phyloP scores from a whole-genome alignment of 2,329 filamentous ascomycete species.

The Zymoseptoria crescenta region DNA sequence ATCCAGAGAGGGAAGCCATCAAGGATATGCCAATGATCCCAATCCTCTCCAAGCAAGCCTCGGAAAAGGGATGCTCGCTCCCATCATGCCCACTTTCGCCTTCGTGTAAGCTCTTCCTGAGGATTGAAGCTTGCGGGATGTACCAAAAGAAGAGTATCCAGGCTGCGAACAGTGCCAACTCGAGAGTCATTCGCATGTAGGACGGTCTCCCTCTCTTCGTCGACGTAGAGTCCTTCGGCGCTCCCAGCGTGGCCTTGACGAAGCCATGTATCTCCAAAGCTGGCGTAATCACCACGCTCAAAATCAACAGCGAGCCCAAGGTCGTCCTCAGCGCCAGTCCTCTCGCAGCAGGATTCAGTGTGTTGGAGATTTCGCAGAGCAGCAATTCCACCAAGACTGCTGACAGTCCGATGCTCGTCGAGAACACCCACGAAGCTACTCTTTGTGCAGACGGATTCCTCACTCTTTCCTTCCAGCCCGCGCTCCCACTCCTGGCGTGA shows the following conservation, averaged over 20 bases:
- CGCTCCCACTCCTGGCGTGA: constrained; percentile 33
- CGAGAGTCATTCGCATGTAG: constrained; percentile 39
- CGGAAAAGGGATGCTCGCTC: constrained; percentile 41
- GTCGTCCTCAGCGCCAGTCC: constrained; percentile 61
- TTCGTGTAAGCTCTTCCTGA: constrained; percentile 34
- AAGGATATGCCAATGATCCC: constrained; percentile 78
- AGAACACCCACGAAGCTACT: constrained; percentile 54
- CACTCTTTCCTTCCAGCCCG: constrained; percentile 12
- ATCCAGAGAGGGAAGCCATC: constrained; percentile 83
- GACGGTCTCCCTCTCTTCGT: constrained; percentile 50
- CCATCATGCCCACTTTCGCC: constrained; percentile 27
- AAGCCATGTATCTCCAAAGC: constrained; percentile 62
- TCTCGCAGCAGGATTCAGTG: constrained; percentile 60
- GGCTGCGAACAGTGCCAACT: constrained; percentile 51
- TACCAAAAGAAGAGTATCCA: constrained; percentile 74
- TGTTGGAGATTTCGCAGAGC: constrained; percentile 73
- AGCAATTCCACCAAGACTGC: constrained; percentile 73
- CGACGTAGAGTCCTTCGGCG: constrained; percentile 56
- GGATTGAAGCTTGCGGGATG: constrained; percentile 30
- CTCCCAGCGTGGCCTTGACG: constrained; percentile 44
- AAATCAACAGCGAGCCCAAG: constrained; percentile 60
- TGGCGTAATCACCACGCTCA: constrained; percentile 68
- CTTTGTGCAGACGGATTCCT: constrained; percentile 26
- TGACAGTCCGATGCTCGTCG: constrained; percentile 67
- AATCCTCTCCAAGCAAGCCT: constrained; percentile 56